Percentiles rank a stretch among this genome's conserved stretches.
phyloP scores from a whole-genome alignment of 2,329 filamentous ascomycete species.

The Tolypocladium capitatum region DNA sequence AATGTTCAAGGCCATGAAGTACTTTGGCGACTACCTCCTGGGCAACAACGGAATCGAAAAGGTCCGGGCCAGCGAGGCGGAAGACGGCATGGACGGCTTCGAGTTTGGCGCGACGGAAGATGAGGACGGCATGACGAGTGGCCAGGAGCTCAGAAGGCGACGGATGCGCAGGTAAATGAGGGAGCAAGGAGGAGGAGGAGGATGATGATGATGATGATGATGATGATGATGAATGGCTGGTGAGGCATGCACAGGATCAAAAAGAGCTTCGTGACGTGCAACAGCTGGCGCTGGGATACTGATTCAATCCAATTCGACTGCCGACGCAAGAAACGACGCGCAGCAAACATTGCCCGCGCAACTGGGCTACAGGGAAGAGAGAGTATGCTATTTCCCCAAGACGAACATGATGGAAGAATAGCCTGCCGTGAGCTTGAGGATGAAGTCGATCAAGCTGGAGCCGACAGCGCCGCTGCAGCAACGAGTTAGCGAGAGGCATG shows the following conservation, averaged over 20 bases:
- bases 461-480: slow-evolving; percentile 20
- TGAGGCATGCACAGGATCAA: neutral
- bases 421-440: slow-evolving; percentile 29
- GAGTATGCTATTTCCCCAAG: slow-evolving; percentile 13
- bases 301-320: neutral
- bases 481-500: neutral
- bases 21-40: slow-evolving; percentile 68
- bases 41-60: slow-evolving; percentile 55
- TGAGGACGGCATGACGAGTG: neutral
- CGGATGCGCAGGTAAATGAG: slow-evolving; percentile 13
- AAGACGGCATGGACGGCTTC: slow-evolving; percentile 6
- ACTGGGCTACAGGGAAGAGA: neutral
- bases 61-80: slow-evolving; percentile 11
- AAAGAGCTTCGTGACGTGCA: neutral
- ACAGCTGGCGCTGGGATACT: neutral
- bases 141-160: slow-evolving; percentile 17
- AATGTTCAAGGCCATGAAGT: slow-evolving; percentile 68
- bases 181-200: too few relatives aligned
- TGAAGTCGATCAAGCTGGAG: slow-evolving; percentile 20
- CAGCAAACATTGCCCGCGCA: neutral
- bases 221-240: neutral
- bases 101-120: slow-evolving; percentile 5
- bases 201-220: too few relatives aligned
- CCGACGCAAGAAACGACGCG: neutral
- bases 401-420: slow-evolving; percentile 27